Evolutionary conservation across 176 grass and related monocot species (phyloP), one percentile per base, ranked within the genome.

Genomic region (Avena sativa): DNA sequence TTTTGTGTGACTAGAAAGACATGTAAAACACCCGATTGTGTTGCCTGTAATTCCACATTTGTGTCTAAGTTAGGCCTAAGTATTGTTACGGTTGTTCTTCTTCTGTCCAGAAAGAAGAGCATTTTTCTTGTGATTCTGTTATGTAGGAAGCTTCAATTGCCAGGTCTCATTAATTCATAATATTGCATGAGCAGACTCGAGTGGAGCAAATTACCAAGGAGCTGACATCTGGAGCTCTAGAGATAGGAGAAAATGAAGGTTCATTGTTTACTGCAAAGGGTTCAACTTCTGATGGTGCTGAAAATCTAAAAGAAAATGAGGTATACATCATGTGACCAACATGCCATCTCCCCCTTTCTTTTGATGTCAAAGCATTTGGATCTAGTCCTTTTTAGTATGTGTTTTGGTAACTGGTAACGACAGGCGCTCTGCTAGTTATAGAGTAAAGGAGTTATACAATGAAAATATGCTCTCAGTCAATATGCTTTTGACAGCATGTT

Each of bases 121-220:
- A 84, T 85, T 93, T 89, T 85, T 88, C 74, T 94, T 71, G 21
- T 51, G 75, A 80, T 80, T 92, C 80, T 95, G 88, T 95, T 84
- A 88, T 87, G 74, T 86, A 88, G 86, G 77, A 89, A 87, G 88
- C 83, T 93, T 98, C 66, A 59, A 86, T 87, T 91, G 76, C 93
- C 90, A 86, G 88, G 88, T 88, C 69, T 88, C 87, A 93, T 89
- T 98, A 93, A 96, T 79, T 94, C 86, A 89, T 91, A 89, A 84
- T 91, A 96, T 71, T 96, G 78, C 87, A 86, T 94, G 88, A 91
- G 65, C 96, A 98, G 96, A 92, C 62, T 88, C 92, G 92, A 85
- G 64, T 98, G 88, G 96, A 92, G 82, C 93, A 98, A 92, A 98
- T 98, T 76, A 91, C 83, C 68, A 85, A 91, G 89, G 79, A 79